These are phyloP conservation scores for Alternaria solani DNA, from an alignment of 2,329 filamentous ascomycete species.

Conservation along the genomic window DNA sequence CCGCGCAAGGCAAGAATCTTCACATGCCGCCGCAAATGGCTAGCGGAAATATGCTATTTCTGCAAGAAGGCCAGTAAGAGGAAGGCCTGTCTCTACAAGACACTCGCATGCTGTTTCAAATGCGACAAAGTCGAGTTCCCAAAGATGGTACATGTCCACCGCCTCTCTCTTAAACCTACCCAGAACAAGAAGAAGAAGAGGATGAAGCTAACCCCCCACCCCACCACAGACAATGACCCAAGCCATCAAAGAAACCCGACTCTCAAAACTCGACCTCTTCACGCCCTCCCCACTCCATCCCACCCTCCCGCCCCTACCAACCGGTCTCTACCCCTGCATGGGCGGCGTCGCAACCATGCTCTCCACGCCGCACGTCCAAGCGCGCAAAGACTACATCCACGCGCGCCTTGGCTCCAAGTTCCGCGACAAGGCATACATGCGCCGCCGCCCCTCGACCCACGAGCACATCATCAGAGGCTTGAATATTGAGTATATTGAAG, in stretches of 20 bases:
- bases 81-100: conserved; percentile 33
- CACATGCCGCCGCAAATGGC: conserved; percentile 36
- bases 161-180: background rate
- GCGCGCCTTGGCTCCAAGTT: conserved; percentile 19
- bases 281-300: conserved; percentile 42
- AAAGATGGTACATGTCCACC: conserved; percentile 35
- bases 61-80: conserved; percentile 38
- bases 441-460: conserved; percentile 26
- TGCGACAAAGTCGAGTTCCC: conserved; percentile 38
- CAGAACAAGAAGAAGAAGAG: background rate
- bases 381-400: conserved; percentile 30
- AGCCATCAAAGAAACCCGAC: conserved; percentile 26
- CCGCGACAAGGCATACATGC: conserved; percentile 13
- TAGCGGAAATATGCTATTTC: conserved; percentile 36
- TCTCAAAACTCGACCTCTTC: conserved; percentile 46
- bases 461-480: conserved; percentile 32
- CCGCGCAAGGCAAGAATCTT: conserved; percentile 24
- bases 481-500: conserved; percentile 9
- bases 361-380: conserved; percentile 28
- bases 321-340: conserved; percentile 29
- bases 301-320: conserved; percentile 28
- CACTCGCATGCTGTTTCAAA: conserved; percentile 33
- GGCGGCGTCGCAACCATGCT: conserved; percentile 36
- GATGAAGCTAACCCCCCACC: background rate
- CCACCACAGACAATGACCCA: conserved; percentile 40